Evolutionary conservation across 345 rosid genomes (phyloP).

Genomic region (Camelina neglecta): DNA sequence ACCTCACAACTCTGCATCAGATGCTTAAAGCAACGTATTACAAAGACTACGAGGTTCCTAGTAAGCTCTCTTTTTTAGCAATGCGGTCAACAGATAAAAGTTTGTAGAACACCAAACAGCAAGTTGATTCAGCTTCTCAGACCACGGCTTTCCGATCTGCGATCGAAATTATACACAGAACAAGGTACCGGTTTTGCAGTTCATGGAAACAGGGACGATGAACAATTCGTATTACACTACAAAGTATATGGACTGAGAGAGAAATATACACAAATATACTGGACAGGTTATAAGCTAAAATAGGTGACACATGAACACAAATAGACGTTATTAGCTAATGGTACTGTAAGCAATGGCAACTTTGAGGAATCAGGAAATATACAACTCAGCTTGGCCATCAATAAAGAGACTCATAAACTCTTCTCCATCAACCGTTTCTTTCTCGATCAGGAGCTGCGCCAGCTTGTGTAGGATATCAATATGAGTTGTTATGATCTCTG

Average conservation of each 20-base stretch:
- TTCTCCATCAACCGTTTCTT: slow-evolving; percentile 96
- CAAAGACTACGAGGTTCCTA: not conserved
- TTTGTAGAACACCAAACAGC: not conserved
- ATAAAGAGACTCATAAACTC: slow-evolving; percentile 99
- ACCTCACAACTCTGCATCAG: not conserved
- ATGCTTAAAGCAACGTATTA: not conserved
- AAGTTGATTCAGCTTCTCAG: not conserved
- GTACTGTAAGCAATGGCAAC: slow-evolving; percentile 2
- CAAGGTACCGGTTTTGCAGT: too few relatives aligned
- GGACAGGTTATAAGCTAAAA: not conserved
- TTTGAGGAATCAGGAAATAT: slow-evolving; percentile 54
- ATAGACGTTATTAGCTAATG: slow-evolving; percentile 8
- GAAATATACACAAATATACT: not conserved
- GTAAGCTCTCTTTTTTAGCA: not conserved
- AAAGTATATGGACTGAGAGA: too few relatives aligned
- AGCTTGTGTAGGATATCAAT: slow-evolving; percentile 88
- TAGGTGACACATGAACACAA: not conserved
- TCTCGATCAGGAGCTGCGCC: slow-evolving; percentile 90
- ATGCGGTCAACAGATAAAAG: not conserved
- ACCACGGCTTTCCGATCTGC: not conserved
- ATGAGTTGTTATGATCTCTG: slow-evolving; percentile 71
- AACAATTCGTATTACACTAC: not conserved
- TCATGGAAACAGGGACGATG: too few relatives aligned
- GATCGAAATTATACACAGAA: not conserved
- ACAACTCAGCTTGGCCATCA: slow-evolving; percentile 95